phyloP scores from a whole-genome alignment of 805 yeast genomes.

The baker's yeast (Saccharomyces cerevisiae) region DNA sequence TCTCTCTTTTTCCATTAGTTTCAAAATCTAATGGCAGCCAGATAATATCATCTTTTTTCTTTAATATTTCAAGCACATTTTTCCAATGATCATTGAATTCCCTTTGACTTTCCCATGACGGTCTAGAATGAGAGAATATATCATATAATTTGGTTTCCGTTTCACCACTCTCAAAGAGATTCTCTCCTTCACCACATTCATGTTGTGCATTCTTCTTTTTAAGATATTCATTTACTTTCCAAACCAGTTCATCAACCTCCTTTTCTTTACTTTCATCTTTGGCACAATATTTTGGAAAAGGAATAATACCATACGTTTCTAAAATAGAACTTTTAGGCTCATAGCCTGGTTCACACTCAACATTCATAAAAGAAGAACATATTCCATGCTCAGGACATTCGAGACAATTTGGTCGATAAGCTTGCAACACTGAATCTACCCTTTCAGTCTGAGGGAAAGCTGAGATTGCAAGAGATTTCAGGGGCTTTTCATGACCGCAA shows the following conservation, averaged over 20 bases:
- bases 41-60: constrained; percentile 54
- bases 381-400: constrained; percentile 73
- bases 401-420: constrained; percentile 51
- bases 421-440: constrained; percentile 39
- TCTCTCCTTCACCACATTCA: constrained; percentile 44
- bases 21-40: constrained; percentile 41
- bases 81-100: constrained; percentile 62
- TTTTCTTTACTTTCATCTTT: constrained; percentile 64
- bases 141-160: constrained; percentile 39
- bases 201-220: constrained; percentile 54
- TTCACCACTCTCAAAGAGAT: constrained; percentile 42
- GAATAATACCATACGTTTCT: constrained; percentile 43
- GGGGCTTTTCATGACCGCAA: constrained; percentile 51
- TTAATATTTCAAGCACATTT: constrained; percentile 46
- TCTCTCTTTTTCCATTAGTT: not conserved
- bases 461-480: constrained; percentile 1
- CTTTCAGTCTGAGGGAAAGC: constrained; percentile 35
- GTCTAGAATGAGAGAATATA: constrained; percentile 31
- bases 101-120: constrained; percentile 32
- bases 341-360: constrained; percentile 60
- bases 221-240: constrained; percentile 51
- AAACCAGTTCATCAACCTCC: constrained; percentile 52
- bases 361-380: constrained; percentile 49
- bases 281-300: constrained; percentile 55
- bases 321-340: constrained; percentile 33